These are phyloP conservation scores for Tulasnella sp. DNA, from an alignment of 768 basidiomycete genomes.

Conservation along the genomic window DNA sequence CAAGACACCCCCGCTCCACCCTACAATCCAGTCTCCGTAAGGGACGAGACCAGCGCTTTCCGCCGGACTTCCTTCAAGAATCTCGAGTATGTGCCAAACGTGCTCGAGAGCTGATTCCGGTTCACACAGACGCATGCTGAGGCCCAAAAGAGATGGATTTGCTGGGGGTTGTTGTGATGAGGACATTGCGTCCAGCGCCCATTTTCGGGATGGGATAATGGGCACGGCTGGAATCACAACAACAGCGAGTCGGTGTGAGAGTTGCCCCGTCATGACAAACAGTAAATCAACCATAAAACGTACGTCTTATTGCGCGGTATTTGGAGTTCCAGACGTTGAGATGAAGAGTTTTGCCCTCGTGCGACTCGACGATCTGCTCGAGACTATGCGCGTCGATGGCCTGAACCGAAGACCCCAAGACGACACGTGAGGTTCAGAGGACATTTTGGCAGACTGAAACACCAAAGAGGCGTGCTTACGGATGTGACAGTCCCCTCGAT, in stretches of 20 bases:
- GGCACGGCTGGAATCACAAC: constrained; percentile 57
- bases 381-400: constrained; percentile 41
- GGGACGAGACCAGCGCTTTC: constrained; percentile 96
- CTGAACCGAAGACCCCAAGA: not conserved
- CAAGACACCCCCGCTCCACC: constrained; percentile 92
- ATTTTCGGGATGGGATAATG: constrained; percentile 77
- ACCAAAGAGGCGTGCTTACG: constrained; percentile 27
- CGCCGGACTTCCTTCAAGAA: constrained; percentile 92
- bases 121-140: constrained; percentile 90
- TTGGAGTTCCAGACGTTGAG: constrained; percentile 84
- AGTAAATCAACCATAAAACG: constrained; percentile 26
- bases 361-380: constrained; percentile 75
- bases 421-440: not conserved
- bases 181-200: constrained; percentile 46
- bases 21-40: constrained; percentile 72
- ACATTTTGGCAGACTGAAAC: constrained; percentile 40
- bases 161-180: constrained; percentile 41
- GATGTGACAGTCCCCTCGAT: constrained; percentile 58
- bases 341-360: constrained; percentile 66
- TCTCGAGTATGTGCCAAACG: constrained; percentile 98
- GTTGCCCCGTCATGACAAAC: not conserved
- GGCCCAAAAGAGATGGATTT: constrained; percentile 81
- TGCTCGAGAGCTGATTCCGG: constrained; percentile 84
- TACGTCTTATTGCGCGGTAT: constrained; percentile 65
- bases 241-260: not conserved